Conservation (phyloP, 768 basidiomycete species). For the Wakefieldia striispora region DNA sequence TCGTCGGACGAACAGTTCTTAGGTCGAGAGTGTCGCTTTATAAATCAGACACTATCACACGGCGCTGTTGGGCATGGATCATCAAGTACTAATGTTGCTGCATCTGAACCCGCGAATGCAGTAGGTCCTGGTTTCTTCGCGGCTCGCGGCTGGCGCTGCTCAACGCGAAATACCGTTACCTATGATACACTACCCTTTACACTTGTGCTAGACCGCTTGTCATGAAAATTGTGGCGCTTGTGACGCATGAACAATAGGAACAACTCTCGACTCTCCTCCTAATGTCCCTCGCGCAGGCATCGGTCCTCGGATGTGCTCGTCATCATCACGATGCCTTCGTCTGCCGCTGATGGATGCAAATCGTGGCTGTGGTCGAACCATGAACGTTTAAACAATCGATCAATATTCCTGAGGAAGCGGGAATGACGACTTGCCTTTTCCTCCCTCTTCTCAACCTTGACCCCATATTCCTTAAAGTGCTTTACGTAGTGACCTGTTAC, state of each 20-base stretch:
- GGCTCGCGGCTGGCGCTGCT: background rate
- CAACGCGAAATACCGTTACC: background rate
- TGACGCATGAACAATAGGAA: slow-evolving; percentile 23
- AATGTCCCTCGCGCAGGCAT: slow-evolving; percentile 24
- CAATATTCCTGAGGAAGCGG: background rate
- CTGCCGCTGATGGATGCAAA: slow-evolving; percentile 8
- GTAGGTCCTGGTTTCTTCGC: background rate
- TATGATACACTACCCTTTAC: background rate
- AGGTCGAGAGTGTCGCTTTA: background rate
- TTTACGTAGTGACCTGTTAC: slow-evolving; percentile 26
- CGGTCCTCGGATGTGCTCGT: slow-evolving; percentile 16
- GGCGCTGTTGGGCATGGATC: no score
- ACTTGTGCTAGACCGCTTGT: background rate
- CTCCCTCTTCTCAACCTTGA: slow-evolving; percentile 13
- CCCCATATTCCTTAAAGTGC: slow-evolving; percentile 21
- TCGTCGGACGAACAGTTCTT: slow-evolving; percentile 13
- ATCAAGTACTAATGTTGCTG: no score
- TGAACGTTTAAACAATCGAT: background rate
- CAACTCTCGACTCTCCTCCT: slow-evolving; percentile 23
- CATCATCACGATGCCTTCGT: background rate
- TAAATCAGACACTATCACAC: no score
- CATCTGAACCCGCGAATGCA: no score
- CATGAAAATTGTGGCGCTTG: slow-evolving; percentile 3
- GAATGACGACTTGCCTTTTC: slow-evolving; percentile 17
- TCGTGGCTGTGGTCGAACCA: slow-evolving; percentile 8